phyloP scores from a whole-genome alignment of 805 yeast species.

The Starmerella etchellsii region DNA sequence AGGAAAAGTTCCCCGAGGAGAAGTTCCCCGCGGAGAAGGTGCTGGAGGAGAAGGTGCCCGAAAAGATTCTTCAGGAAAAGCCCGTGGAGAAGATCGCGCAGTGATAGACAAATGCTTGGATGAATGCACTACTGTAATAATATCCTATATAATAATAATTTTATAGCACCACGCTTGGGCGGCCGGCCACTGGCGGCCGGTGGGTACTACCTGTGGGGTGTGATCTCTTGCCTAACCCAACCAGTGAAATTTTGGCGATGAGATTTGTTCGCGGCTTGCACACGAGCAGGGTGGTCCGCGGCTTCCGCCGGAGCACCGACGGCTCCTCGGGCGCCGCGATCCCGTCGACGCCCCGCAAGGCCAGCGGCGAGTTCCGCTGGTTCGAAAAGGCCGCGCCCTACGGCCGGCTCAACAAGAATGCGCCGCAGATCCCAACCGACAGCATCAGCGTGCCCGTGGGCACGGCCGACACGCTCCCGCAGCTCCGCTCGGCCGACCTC shows the following conservation, averaged over 20 bases:
- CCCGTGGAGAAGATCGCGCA: no score
- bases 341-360: constrained; percentile 17
- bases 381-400: constrained; percentile 20
- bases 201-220: no score
- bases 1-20: not conserved
- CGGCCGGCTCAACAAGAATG: constrained; percentile 12
- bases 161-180: no score
- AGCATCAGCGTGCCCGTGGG: constrained; percentile 2
- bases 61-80: no score
- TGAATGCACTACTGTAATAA: no score
- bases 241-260: constrained; percentile 1
- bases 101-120: no score
- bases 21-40: no score
- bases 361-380: constrained; percentile 19
- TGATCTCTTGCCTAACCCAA: not conserved
- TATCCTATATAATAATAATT: no score
- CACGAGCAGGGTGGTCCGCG: not conserved
- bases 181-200: no score
- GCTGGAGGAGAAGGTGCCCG: no score
- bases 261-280: not conserved
- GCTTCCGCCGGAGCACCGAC: not conserved
- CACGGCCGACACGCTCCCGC: constrained; percentile 1
- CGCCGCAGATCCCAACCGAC: constrained; percentile 14
- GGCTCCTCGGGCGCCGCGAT: constrained; percentile 3
- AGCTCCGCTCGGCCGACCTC: constrained; percentile 6